Percentiles rank a stretch among this genome's conserved stretches.
Evolutionary conservation across 768 basidiomycete species (phyloP).

Genomic region (Obba rivulosa): DNA sequence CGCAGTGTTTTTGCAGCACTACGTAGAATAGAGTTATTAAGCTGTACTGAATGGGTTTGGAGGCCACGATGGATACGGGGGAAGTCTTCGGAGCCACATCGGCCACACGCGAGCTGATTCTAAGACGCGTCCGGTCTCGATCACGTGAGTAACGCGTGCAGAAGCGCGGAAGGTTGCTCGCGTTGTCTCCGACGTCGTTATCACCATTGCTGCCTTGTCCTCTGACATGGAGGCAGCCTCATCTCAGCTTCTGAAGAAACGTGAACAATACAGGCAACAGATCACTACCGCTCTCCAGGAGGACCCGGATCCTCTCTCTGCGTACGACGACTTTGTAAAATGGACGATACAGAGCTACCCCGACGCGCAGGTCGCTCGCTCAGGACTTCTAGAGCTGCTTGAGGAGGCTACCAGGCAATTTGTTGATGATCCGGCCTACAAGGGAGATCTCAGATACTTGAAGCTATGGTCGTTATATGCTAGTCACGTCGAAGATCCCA

Average conservation of each 20-base stretch:
- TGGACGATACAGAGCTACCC: slow-evolving; percentile 84
- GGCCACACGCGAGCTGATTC: no score
- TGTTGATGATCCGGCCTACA: slow-evolving; percentile 77
- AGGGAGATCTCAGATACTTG: slow-evolving; percentile 83
- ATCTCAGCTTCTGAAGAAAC: slow-evolving; percentile 15
- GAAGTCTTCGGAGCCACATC: no score
- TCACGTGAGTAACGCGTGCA: no score
- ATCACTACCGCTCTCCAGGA: slow-evolving; percentile 56
- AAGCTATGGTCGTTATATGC: slow-evolving; percentile 91
- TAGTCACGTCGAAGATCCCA: slow-evolving; percentile 65
- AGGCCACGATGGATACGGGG: not conserved
- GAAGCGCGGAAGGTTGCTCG: no score
- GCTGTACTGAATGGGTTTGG: not conserved
- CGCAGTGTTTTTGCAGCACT: not conserved
- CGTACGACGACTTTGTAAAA: slow-evolving; percentile 81
- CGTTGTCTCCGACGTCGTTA: not conserved
- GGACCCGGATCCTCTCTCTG: slow-evolving; percentile 83
- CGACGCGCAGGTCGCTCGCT: slow-evolving; percentile 57
- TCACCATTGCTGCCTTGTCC: not conserved
- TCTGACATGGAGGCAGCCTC: slow-evolving; percentile 4
- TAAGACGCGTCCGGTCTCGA: no score
- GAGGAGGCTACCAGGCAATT: slow-evolving; percentile 82
- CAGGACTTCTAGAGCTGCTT: slow-evolving; percentile 74
- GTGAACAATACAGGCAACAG: slow-evolving; percentile 24
- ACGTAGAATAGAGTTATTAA: no score